Evolutionary conservation across 768 basidiomycete species (phyloP), one percentile per base, ranked within the genome.

Genomic region (Pleurotus tuoliensis): DNA sequence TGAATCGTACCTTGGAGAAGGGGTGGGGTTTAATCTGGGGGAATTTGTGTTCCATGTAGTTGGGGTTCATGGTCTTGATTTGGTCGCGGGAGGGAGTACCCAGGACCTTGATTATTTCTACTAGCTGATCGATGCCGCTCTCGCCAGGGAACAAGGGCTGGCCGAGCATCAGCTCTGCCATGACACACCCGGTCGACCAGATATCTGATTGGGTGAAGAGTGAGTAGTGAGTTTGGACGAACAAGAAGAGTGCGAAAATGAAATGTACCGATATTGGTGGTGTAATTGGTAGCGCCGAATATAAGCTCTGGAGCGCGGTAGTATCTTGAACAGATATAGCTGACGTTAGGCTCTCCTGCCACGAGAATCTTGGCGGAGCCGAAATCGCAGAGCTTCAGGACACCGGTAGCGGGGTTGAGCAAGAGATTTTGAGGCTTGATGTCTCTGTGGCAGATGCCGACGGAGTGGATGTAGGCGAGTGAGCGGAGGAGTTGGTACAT

Each of bases 11-110:
- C 86, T 98, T 98, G 68, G 88, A 90, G 79, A 98, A 98, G 0
- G 95, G 95, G 69, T 98, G 96, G n/a, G 95, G 94, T 70, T 96
- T 94, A 80, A 99, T 99, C 74, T 98, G 96, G 1, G 97, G 97
- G 80, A 99, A 99, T 75, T 98, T 98, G 84, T 99, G 97, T 70
- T 99, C 97, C 97, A 98, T 98, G 76, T 99, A 99, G 77, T 99
- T 99, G 55, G 97, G 97, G 74, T 99, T 99, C 97, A 99, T 99
- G 63, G 97, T 98, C 87, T 99, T 98, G 83, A 99, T 99, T 73
- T 99, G 97, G 69, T 98, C 97, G 63, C 96, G 80, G 58, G 97
- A 95, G 2, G 97, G 97, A 18, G 97, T 99, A 13, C 97, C 97
- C 54, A 99, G 84, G 44, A 99, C 94, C 73, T 99, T 99, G 87